Evolutionary conservation across 768 basidiomycete genomes (phyloP), one percentile per base, ranked within the genome.

Genomic region (Lyophyllum atratum): DNA sequence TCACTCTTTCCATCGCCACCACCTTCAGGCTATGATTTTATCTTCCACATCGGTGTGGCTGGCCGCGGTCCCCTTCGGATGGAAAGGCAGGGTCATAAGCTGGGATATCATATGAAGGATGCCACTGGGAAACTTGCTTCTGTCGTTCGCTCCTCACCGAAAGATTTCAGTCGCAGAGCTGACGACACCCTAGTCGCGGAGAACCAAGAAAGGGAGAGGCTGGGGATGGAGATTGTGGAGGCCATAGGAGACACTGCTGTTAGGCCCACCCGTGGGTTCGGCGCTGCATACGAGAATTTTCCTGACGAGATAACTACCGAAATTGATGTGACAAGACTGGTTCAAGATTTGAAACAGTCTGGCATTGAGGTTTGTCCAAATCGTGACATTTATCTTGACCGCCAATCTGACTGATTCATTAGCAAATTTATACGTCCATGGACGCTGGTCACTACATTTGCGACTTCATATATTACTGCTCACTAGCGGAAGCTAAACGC

Each of bases 391-490:
- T 50, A 44, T 25, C 39, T 24, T 22, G 26, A 24, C 39, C 47
- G 7, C 28, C 6, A 39, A 24, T 11, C 53, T 49, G 58, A 64
- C 48, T 54, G 42, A 56, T 48, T 57, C 50, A 48, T 48, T 63
- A 89, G 86, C 79, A 85, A 72, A 84, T 89, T 21, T 85, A 86
- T 66, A 80, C 85, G 19, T 90, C 89, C 2, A 81, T 86, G 78
- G 89, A 91, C 65, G 85, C 88, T 15, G 89, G 89, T 0, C 86
- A 88, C 67, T 92, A 85, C 68, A 71, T 90, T 11, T 89, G 86
- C 66, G 89, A 91, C 72, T 91, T 87, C 68, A 81, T 86, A 57
- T 89, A 87, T 68, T 92, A 88, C 64, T 86, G 87, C 65, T 89
- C 87, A 10, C 78, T 90, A 25, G 87, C 87, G 4, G 89, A 90